These are phyloP conservation scores for Trametes meyenii DNA, from an alignment of 768 basidiomycete genomes.

Conservation along the genomic window DNA sequence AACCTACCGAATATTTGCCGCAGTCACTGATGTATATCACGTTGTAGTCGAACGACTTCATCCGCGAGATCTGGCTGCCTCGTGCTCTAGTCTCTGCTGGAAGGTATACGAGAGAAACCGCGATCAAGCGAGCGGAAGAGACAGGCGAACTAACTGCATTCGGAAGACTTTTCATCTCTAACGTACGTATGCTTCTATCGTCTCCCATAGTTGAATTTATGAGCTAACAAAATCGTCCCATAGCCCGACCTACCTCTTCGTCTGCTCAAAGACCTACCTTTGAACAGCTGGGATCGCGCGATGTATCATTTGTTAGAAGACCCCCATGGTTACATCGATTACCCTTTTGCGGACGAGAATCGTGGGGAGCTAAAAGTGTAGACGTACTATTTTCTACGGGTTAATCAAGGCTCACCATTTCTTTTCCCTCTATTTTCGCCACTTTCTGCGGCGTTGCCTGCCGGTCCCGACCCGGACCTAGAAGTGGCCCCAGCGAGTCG, in stretches of 20 bases:
- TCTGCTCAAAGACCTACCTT: slow-evolving; percentile 16
- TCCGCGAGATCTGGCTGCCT: slow-evolving; percentile 26
- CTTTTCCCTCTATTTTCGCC: too few relatives aligned
- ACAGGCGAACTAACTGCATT: slow-evolving; percentile 28
- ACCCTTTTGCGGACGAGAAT: slow-evolving; percentile 23
- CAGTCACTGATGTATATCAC: too few relatives aligned
- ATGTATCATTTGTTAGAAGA: slow-evolving; percentile 9
- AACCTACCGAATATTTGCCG: too few relatives aligned
- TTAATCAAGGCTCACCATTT: too few relatives aligned
- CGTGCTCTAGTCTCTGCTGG: slow-evolving; percentile 22
- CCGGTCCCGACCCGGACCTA: too few relatives aligned
- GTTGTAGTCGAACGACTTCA: slow-evolving; percentile 20
- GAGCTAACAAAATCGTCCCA: neutral
- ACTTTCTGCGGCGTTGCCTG: too few relatives aligned
- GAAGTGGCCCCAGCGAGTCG: too few relatives aligned
- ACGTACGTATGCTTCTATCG: slow-evolving; percentile 27
- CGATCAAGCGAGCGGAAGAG: slow-evolving; percentile 22
- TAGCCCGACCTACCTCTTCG: slow-evolving; percentile 8
- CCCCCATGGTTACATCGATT: slow-evolving; percentile 24
- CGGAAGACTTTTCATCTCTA: slow-evolving; percentile 32
- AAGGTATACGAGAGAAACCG: slow-evolving; percentile 26
- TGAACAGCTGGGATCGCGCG: slow-evolving; percentile 6
- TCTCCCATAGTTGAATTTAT: neutral
- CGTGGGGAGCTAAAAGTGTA: neutral
- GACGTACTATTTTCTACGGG: too few relatives aligned